Percentiles rank a stretch among this genome's conserved stretches.
Conservation (phyloP, 495 filamentous ascomycete genomes). For the Talaromyces nanjingensis region DNA sequence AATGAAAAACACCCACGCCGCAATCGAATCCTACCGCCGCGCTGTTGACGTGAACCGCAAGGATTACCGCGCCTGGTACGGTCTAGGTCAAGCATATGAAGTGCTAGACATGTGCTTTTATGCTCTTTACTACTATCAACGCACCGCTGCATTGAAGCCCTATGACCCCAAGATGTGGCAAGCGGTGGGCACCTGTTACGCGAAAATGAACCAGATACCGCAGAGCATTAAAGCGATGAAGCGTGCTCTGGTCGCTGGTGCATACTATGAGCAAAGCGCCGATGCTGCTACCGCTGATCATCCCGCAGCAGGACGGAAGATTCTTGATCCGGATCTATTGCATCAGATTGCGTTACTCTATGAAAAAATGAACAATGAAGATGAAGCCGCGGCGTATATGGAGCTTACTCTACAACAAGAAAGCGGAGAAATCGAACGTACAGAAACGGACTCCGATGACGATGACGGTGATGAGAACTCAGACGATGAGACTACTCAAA, state of each 20-base stretch:
- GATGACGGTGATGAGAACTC: slow-evolving; percentile 31
- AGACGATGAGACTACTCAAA: slow-evolving; percentile 26
- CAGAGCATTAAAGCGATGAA: slow-evolving; percentile 94
- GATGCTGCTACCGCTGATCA: slow-evolving; percentile 14
- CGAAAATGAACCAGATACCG: slow-evolving; percentile 71
- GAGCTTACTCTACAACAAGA: slow-evolving; percentile 90
- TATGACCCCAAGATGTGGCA: slow-evolving; percentile 99
- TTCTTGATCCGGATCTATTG: slow-evolving; percentile 84
- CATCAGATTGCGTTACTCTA: slow-evolving; percentile 87
- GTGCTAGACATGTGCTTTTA: slow-evolving; percentile 97
- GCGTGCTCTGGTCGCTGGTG: slow-evolving; percentile 77
- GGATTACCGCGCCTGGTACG: slow-evolving; percentile 98
- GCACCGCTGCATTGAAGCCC: slow-evolving; percentile 79
- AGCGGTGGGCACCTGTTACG: slow-evolving; percentile 84
- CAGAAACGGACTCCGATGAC: slow-evolving; percentile 29
- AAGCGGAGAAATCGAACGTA: slow-evolving; percentile 40
- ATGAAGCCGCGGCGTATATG: slow-evolving; percentile 87
- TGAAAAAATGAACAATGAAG: slow-evolving; percentile 65
- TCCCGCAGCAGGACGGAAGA: slow-evolving; percentile 27
- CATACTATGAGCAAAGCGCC: slow-evolving; percentile 59
- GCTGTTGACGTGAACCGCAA: slow-evolving; percentile 95
- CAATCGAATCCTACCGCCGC: slow-evolving; percentile 93
- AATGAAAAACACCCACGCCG: slow-evolving; percentile 97
- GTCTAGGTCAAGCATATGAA: slow-evolving; percentile 94
- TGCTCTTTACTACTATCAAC: slow-evolving; percentile 94